These are phyloP conservation scores for Cutaneotrichosporon sp. DNA, from an alignment of 1,284 basidiomycete species.

Conservation along the genomic window DNA sequence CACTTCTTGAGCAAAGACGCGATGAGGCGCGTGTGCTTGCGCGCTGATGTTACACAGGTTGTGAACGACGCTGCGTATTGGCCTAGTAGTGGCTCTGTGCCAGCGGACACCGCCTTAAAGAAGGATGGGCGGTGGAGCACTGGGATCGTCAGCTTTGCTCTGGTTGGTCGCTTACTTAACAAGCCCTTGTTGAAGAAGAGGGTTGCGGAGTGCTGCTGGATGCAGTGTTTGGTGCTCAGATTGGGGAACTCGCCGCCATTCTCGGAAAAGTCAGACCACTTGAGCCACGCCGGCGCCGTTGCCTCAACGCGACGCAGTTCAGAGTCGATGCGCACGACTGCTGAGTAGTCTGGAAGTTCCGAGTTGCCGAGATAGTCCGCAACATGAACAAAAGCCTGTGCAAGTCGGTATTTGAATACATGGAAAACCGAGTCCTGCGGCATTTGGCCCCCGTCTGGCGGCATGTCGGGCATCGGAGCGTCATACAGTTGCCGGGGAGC, in stretches of 20 bases:
- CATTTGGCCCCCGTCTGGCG: conserved; percentile 4
- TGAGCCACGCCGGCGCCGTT: conserved; percentile 19
- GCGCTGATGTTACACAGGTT: conserved; percentile 23
- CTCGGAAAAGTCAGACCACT: conserved; percentile 18
- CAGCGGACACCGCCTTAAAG: conserved; percentile 19
- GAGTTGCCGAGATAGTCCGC: conserved; percentile 21
- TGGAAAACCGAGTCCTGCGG: conserved; percentile 21
- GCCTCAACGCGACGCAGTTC: conserved; percentile 20
- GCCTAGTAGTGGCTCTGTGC: conserved; percentile 19
- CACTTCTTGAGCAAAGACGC: conserved; percentile 12
- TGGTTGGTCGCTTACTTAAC: conserved; percentile 7
- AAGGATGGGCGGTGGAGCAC: conserved; percentile 25
- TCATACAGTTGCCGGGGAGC: conserved; percentile 20
- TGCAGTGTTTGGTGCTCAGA: conserved; percentile 12
- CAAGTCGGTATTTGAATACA: conserved; percentile 19
- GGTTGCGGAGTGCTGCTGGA: conserved; percentile 24
- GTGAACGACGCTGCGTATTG: conserved; percentile 24
- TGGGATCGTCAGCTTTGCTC: neutral
- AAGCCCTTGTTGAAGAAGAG: conserved; percentile 27
- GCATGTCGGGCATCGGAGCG: conserved; percentile 14
- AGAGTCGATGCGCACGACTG: conserved; percentile 21
- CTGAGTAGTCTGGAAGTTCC: conserved; percentile 21
- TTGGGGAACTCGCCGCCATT: neutral
- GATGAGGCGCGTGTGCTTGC: conserved; percentile 22
- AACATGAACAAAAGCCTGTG: conserved; percentile 16